phyloP scores from a whole-genome alignment of 1,284 basidiomycete species.

The Sporisorium iseilematis-ciliati region DNA sequence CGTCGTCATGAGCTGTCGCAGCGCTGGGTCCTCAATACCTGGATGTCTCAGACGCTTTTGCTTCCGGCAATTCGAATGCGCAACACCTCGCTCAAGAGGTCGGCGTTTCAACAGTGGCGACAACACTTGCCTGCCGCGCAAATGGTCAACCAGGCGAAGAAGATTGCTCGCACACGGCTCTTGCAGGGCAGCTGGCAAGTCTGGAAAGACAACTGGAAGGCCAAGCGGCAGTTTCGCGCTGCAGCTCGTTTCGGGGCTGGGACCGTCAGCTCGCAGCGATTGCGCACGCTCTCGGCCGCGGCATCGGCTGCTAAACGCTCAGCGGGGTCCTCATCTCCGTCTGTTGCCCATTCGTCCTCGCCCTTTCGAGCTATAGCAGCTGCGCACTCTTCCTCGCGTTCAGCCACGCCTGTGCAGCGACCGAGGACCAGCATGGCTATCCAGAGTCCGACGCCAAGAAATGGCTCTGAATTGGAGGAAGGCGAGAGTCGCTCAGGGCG shows the following conservation, averaged over 20 bases:
- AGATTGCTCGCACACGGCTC: not conserved
- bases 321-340: constrained; percentile 26
- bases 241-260: constrained; percentile 39
- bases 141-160: constrained; percentile 18
- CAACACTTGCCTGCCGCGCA: constrained; percentile 26
- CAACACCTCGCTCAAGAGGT: constrained; percentile 31
- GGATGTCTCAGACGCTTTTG: constrained; percentile 33
- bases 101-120: constrained; percentile 27
- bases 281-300: constrained; percentile 36
- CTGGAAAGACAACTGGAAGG: constrained; percentile 16
- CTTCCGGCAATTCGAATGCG: constrained; percentile 51
- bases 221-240: constrained; percentile 26
- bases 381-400: not conserved
- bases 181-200: constrained; percentile 12
- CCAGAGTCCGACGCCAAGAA: not conserved
- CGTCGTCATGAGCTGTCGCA: constrained; percentile 38
- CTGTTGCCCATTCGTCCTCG: constrained; percentile 13
- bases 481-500: not conserved
- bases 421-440: constrained; percentile 28
- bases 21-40: constrained; percentile 20
- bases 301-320: constrained; percentile 30
- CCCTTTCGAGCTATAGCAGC: constrained; percentile 11
- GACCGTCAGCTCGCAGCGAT: constrained; percentile 16
- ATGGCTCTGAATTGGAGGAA: not conserved
- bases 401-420: constrained; percentile 10